Evolutionary conservation across 768 basidiomycete genomes (phyloP).

Genomic region (Termitomyces sp.): DNA sequence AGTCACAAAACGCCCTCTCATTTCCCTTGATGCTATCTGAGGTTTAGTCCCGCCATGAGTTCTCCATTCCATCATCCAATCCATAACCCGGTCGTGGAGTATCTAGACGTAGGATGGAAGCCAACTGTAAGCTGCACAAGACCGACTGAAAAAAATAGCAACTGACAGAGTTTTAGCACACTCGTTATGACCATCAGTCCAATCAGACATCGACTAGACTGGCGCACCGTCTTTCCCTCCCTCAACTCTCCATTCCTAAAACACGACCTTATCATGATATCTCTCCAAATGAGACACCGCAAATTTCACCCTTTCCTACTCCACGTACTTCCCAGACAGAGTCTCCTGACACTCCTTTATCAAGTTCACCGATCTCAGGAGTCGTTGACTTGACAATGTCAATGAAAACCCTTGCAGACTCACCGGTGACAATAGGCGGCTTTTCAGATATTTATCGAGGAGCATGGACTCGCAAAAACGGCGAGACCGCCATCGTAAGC

Average conservation of each 20-base stretch:
- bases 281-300: not conserved
- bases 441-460: conserved; percentile 49
- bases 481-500: conserved; percentile 9
- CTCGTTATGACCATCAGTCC: not conserved
- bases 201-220: not conserved
- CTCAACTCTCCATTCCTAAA: not conserved
- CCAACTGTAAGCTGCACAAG: not conserved
- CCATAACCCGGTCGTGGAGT: not conserved
- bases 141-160: not conserved
- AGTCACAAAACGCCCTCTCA: not conserved
- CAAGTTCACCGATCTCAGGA: conserved; percentile 26
- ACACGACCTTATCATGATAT: not conserved
- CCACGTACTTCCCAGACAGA: not conserved
- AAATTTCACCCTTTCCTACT: not conserved
- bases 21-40: not conserved
- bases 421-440: conserved; percentile 41
- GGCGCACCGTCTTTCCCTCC: not conserved
- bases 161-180: not conserved
- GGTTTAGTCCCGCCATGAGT: not conserved
- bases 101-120: not conserved
- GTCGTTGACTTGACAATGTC: conserved; percentile 30
- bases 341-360: conserved; percentile 26
- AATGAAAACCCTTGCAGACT: conserved; percentile 21
- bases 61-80: not conserved
- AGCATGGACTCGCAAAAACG: conserved; percentile 21